Conservation (phyloP, 2,329 filamentous ascomycete genomes). For the Furcasterigmium furcatum region DNA sequence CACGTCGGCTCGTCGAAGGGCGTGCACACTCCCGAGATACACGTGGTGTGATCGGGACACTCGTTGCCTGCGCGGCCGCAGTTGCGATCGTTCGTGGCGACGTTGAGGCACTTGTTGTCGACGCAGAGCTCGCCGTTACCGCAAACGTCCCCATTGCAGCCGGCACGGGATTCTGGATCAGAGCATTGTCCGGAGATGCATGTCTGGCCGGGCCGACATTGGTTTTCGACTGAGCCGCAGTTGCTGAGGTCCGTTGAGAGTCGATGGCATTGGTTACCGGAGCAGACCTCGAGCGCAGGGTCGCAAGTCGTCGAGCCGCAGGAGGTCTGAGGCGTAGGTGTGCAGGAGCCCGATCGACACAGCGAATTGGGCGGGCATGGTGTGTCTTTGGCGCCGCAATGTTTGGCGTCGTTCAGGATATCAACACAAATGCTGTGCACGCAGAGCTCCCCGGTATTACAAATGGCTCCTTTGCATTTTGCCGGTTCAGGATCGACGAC, state of each 20-base stretch:
- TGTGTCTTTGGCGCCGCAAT: slow-evolving; percentile 1
- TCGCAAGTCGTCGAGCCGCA: not conserved
- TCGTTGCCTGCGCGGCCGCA: not conserved
- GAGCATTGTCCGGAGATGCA: not conserved
- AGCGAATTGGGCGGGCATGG: not conserved
- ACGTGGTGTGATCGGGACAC: not conserved
- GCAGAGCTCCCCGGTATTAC: not conserved
- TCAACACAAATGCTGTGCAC: not conserved
- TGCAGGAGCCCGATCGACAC: not conserved
- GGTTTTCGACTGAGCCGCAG: not conserved
- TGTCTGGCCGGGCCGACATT: not conserved
- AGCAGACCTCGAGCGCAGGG: not conserved
- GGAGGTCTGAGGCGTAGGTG: not conserved
- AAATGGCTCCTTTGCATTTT: not conserved
- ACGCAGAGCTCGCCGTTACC: not conserved
- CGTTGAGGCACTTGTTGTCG: not conserved
- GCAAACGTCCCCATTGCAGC: slow-evolving; percentile 1
- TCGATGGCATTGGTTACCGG: not conserved
- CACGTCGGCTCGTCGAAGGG: not conserved
- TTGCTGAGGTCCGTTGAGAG: slow-evolving; percentile 1
- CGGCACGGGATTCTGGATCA: not conserved
- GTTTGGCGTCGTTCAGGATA: not conserved
- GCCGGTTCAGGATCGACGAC: slow-evolving; percentile 1
- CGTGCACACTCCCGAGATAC: not conserved
- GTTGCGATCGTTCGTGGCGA: not conserved